Evolutionary conservation across 768 basidiomycete species (phyloP).

Genomic region (Russula vinacea): DNA sequence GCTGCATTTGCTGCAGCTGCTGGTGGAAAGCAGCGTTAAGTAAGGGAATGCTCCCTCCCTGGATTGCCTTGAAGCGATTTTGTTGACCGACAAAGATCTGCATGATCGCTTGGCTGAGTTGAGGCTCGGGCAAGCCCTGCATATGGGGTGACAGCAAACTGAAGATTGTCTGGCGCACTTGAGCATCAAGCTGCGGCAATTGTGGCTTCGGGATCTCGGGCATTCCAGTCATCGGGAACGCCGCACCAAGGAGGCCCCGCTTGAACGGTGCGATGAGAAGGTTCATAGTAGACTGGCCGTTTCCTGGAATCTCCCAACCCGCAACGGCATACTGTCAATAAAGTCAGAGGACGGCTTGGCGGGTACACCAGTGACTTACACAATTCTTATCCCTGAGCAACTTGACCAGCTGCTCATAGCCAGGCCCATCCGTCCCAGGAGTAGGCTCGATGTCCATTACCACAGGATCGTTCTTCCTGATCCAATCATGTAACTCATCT

Average conservation of each 20-base stretch:
- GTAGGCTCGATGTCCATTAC: constrained; percentile 16
- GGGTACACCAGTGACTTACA: constrained; percentile 6
- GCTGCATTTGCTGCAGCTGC: constrained; percentile 13
- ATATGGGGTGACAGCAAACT: constrained; percentile 1
- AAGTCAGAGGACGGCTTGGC: neutral
- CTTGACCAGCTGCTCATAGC: constrained; percentile 17
- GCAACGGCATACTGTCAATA: constrained; percentile 28
- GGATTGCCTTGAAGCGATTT: constrained; percentile 7
- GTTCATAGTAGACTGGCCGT: constrained; percentile 8
- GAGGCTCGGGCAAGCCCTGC: constrained; percentile 10
- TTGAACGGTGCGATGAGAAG: constrained; percentile 26
- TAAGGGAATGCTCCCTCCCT: neutral
- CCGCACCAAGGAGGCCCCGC: constrained; percentile 23
- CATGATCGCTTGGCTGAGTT: constrained; percentile 15
- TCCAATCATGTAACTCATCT: constrained; percentile 27
- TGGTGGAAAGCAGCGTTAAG: neutral
- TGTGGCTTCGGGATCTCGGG: constrained; percentile 22
- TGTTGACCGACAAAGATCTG: constrained; percentile 6
- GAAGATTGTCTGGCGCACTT: constrained; percentile 15
- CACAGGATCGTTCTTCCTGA: constrained; percentile 13
- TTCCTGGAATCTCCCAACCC: constrained; percentile 27
- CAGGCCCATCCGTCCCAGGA: constrained; percentile 15
- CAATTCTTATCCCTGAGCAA: constrained; percentile 22
- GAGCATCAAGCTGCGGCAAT: neutral
- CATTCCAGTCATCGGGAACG: constrained; percentile 24